Evolutionary conservation across 2,329 filamentous ascomycete species (phyloP), one percentile per base, ranked within the genome.

Genomic region (Sarocladium oryzae): DNA sequence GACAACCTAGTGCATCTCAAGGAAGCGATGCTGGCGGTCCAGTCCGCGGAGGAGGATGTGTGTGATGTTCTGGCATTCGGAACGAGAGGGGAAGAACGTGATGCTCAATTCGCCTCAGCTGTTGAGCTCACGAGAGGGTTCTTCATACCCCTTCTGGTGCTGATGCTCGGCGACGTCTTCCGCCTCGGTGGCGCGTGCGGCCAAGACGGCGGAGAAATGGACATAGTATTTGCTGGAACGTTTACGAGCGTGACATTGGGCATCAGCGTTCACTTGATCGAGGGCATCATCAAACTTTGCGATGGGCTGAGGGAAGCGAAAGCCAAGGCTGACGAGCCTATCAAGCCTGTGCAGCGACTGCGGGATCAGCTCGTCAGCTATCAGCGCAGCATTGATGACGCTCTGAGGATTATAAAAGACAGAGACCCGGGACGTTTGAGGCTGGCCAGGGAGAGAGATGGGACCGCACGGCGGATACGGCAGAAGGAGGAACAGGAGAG

Each of bases 371-470:
- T 48, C 8, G 5, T 13, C 10, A 33, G 24, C n/a, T 32, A 32
- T 23, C 15, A 48, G 43, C 15, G 26, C 10, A 48, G 18, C 28
- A n/a, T 48, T 6, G 43, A 18, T 20, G 24, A 21, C 4, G 43
- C 26, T 3, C 26, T 48, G 8, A 48, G 28, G 16, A 33, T 48
- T n/a, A 33, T 48, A 5, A 15, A 33, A 16, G 28, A 33, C 13
- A 3, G 43, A 20, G 43, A 48, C 33, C 43, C 43, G 28, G 26
- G 33, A n/a, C 43, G 43, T 9, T 48, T 48, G 28, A 16, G 43
- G 16, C 43, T 8, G 16, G 26, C 28, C 6, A 48, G 26, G n/a
- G 8, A 33, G 26, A 10, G 28, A n/a, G 43, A 48, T 23, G 43
- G 20, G 16, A 21, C 26, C n/a, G 36, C 8, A 36, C 26, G 26